Conservation (phyloP, 2,329 filamentous ascomycete genomes). For the Colletotrichum tanaceti region DNA sequence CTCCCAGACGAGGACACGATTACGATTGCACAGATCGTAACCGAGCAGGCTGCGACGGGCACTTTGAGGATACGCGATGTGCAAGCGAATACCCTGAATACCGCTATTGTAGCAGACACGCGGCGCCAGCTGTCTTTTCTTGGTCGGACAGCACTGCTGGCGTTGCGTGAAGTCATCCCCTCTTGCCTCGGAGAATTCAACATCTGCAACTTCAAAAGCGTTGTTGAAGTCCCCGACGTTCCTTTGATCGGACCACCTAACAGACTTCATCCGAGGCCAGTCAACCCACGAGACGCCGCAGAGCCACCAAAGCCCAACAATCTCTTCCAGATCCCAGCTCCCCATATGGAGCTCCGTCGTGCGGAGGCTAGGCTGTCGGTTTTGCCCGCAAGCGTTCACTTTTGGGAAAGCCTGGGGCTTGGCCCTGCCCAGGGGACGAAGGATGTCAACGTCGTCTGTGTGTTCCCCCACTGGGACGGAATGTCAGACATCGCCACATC, state of each 20-base stretch:
- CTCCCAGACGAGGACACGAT: slow-evolving; percentile 71
- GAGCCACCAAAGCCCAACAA: slow-evolving; percentile 63
- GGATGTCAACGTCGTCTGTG: slow-evolving; percentile 75
- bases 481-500: slow-evolving; percentile 69
- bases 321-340: slow-evolving; percentile 72
- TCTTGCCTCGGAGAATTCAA: slow-evolving; percentile 54
- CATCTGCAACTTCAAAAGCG: slow-evolving; percentile 36
- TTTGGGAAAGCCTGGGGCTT: slow-evolving; percentile 85
- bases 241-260: slow-evolving; percentile 63
- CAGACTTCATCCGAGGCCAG: slow-evolving; percentile 62
- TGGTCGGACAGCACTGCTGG: slow-evolving; percentile 61
- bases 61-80: slow-evolving; percentile 37
- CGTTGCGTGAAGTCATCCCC: slow-evolving; percentile 59
- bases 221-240: slow-evolving; percentile 44
- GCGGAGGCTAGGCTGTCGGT: slow-evolving; percentile 77
- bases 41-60: slow-evolving; percentile 73
- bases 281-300: slow-evolving; percentile 55
- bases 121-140: slow-evolving; percentile 57
- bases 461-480: slow-evolving; percentile 75
- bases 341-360: slow-evolving; percentile 78
- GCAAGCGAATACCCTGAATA: slow-evolving; percentile 31
- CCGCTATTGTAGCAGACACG: slow-evolving; percentile 48
- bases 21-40: slow-evolving; percentile 76
- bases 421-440: slow-evolving; percentile 78
- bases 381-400: slow-evolving; percentile 77